phyloP scores from a whole-genome alignment of 164 flowering plant species.

The Chloranthus sessilifolius region DNA sequence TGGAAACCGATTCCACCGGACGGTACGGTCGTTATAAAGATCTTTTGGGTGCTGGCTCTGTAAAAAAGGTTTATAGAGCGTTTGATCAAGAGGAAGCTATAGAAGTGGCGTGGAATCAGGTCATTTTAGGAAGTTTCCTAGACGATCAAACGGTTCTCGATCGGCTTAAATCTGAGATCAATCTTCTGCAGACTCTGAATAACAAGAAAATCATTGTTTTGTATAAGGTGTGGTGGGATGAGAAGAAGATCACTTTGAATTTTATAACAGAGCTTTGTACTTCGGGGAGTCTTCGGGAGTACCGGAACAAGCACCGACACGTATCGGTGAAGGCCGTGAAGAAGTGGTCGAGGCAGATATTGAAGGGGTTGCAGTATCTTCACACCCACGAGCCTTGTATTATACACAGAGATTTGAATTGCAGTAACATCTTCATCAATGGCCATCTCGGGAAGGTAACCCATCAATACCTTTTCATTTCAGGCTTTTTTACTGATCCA shows the following conservation, averaged over 20 bases:
- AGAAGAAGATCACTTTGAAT: constrained; percentile 38
- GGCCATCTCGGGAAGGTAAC: constrained; percentile 81
- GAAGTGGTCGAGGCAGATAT: constrained; percentile 76
- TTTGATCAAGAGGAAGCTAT: constrained; percentile 82
- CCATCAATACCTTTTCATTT: background rate
- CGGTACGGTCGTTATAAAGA: constrained; percentile 64
- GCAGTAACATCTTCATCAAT: constrained; percentile 78
- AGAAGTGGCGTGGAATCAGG: constrained; percentile 92
- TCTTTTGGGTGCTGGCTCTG: constrained; percentile 63
- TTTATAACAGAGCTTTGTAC: constrained; percentile 82
- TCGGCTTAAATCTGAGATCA: constrained; percentile 47
- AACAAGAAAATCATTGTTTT: constrained; percentile 42
- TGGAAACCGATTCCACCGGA: constrained; percentile 69
- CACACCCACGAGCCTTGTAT: constrained; percentile 72
- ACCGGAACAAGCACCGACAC: constrained; percentile 62
- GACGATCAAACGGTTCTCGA: constrained; percentile 37
- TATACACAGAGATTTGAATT: constrained; percentile 80
- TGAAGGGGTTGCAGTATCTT: constrained; percentile 60
- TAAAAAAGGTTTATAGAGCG: constrained; percentile 73
- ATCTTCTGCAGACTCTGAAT: constrained; percentile 35
- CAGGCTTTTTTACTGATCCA: background rate
- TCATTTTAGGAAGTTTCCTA: constrained; percentile 36
- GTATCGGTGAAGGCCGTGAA: constrained; percentile 68
- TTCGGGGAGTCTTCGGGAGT: constrained; percentile 74
- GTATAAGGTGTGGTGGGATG: constrained; percentile 49